Evolutionary conservation across 768 basidiomycete species (phyloP).

Genomic region (Clitopilus passeckerianus): DNA sequence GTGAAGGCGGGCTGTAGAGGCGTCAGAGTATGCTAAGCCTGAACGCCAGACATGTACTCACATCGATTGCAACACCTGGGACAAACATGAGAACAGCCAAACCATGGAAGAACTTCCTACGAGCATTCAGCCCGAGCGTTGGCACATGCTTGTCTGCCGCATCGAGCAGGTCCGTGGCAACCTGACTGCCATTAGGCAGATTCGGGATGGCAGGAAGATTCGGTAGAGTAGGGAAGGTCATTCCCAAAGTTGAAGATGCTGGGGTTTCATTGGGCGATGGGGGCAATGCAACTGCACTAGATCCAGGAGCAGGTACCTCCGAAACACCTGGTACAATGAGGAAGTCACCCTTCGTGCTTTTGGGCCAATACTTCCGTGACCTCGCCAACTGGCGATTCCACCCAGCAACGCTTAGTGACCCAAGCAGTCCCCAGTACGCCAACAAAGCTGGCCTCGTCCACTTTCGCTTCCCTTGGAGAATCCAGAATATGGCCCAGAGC

Average conservation of each 20-base stretch:
- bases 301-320: constrained; percentile 9
- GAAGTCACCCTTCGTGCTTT: constrained; percentile 35
- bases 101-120: constrained; percentile 96
- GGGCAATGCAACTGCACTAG: background rate
- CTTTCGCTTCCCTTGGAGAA: constrained; percentile 67
- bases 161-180: constrained; percentile 67
- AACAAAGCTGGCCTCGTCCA: constrained; percentile 81
- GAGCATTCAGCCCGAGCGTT: constrained; percentile 83
- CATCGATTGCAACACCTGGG: constrained; percentile 90
- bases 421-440: constrained; percentile 80
- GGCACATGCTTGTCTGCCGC: constrained; percentile 90
- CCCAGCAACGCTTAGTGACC: constrained; percentile 82
- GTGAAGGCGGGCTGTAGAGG: constrained; percentile 83
- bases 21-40: constrained; percentile 2
- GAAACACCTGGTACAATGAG: constrained; percentile 20
- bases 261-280: constrained; percentile 1
- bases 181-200: constrained; percentile 38
- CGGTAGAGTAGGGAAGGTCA: constrained; percentile 41
- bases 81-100: constrained; percentile 95
- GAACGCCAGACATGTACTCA: constrained; percentile 34
- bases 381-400: constrained; percentile 91
- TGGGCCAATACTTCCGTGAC: constrained; percentile 59
- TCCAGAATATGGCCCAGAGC: constrained; percentile 77
- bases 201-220: constrained; percentile 50
- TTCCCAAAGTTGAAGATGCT: constrained; percentile 18